Percentiles rank a stretch among this genome's conserved stretches.
Conservation (phyloP, 345 rosid species). For the Brassica carinata region DNA sequence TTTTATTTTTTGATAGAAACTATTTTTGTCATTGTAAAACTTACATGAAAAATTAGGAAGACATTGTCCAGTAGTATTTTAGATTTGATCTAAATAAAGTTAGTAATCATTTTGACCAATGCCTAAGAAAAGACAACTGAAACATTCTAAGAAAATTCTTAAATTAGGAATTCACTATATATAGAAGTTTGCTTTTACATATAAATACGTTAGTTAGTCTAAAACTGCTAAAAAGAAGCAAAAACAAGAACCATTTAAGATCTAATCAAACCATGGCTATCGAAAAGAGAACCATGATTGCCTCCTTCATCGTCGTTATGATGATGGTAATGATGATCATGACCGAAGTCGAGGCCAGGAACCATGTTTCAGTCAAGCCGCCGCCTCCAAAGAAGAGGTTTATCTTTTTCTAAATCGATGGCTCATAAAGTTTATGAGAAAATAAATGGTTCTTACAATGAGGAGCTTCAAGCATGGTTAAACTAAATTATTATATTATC, state of each 20-base stretch:
- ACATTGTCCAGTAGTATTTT: conserved; percentile 1
- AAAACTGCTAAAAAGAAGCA: background rate
- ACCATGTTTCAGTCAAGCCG: conserved; percentile 29
- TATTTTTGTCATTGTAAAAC: background rate
- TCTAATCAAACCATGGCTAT: conserved; percentile 32
- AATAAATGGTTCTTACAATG: conserved; percentile 37
- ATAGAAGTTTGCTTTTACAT: conserved; percentile 14
- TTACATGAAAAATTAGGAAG: background rate
- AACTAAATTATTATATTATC: background rate
- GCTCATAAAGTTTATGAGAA: conserved; percentile 20
- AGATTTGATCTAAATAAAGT: background rate
- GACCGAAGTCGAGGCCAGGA: conserved; percentile 32
- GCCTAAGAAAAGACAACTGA: conserved; percentile 28
- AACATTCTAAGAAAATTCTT: conserved; percentile 11
- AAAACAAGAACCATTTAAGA: conserved; percentile 26
- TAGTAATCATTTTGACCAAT: conserved; percentile 9
- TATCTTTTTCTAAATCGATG: conserved; percentile 26
- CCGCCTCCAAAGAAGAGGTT: background rate
- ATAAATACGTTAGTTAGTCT: conserved; percentile 17
- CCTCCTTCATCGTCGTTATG: conserved; percentile 29
- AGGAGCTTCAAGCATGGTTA: conserved; percentile 26
- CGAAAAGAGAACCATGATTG: conserved; percentile 35
- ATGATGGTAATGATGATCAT: conserved; percentile 36
- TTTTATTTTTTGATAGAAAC: background rate
- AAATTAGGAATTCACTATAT: conserved; percentile 24